Percentiles rank a stretch among this genome's conserved stretches.
Evolutionary conservation across 2,329 filamentous ascomycete species (phyloP).

Genomic region (Fusarium clavum): DNA sequence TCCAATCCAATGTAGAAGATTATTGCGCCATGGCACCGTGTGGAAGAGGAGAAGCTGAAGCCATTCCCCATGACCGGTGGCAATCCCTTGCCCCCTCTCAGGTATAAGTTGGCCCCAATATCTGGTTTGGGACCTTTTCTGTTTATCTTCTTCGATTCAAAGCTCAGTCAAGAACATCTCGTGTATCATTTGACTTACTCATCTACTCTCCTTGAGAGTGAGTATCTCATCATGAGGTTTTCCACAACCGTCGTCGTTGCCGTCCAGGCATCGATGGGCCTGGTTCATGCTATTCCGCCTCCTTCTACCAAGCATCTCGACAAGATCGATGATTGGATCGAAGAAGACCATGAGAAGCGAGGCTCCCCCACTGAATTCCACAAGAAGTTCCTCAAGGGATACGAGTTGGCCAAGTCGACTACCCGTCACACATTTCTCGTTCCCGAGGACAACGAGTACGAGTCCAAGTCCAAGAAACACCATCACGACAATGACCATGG

Average conservation of each 20-base stretch:
- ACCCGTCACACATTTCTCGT: background rate
- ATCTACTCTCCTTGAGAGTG: background rate
- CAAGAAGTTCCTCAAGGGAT: background rate
- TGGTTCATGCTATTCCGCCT: background rate
- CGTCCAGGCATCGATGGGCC: constrained; percentile 19
- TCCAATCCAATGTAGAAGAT: background rate
- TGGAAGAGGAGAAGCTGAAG: background rate
- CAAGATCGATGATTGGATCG: background rate
- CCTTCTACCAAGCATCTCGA: background rate
- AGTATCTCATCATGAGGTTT: constrained; percentile 16
- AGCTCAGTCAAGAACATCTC: background rate
- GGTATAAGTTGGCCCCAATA: constrained; percentile 3
- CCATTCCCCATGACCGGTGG: too few species aligned
- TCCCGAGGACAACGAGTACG: background rate
- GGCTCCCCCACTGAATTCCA: background rate
- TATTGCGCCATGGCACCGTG: background rate
- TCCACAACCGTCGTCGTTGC: constrained; percentile 7
- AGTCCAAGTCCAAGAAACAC: background rate
- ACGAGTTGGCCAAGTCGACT: background rate
- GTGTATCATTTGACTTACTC: background rate
- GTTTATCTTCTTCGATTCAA: background rate
- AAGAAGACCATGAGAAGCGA: background rate
- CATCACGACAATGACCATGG: background rate
- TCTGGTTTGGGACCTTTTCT: background rate
- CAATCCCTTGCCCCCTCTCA: background rate